Evolutionary conservation across 192 early-diverging fungal species (phyloP).

Genomic region (Spinellus fusiger): DNA sequence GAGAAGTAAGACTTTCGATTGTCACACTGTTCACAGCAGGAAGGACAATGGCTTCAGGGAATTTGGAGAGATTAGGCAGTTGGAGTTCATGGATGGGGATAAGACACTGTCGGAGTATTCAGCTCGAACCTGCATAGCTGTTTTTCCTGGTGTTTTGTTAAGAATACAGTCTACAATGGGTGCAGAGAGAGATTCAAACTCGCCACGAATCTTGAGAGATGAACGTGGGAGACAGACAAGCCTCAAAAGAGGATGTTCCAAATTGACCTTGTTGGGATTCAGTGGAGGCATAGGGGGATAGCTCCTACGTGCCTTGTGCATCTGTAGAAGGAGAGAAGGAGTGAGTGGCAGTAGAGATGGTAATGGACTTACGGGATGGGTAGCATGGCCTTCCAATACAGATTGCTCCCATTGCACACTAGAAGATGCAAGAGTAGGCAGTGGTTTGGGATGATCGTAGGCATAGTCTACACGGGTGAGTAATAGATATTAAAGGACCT

Average conservation of each 20-base stretch:
- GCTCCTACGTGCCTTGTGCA: slow-evolving; percentile 56
- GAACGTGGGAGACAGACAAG: slow-evolving; percentile 46
- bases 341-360: background rate
- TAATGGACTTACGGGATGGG: slow-evolving; percentile 44
- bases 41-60: slow-evolving; percentile 38
- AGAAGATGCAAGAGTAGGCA: slow-evolving; percentile 31
- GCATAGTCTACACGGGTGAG: slow-evolving; percentile 32
- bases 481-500: no score
- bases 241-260: slow-evolving; percentile 35
- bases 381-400: slow-evolving; percentile 62
- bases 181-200: slow-evolving; percentile 32
- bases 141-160: background rate
- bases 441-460: slow-evolving; percentile 28
- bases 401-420: slow-evolving; percentile 61
- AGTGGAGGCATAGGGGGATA: slow-evolving; percentile 48
- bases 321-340: slow-evolving; percentile 23
- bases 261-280: slow-evolving; percentile 28
- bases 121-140: background rate
- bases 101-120: slow-evolving; percentile 26
- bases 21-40: slow-evolving; percentile 26
- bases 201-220: slow-evolving; percentile 38
- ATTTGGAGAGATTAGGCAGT: slow-evolving; percentile 49
- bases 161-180: slow-evolving; percentile 30
- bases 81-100: slow-evolving; percentile 60
- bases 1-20: slow-evolving; percentile 51